These are phyloP conservation scores for Candida adriatica DNA, from an alignment of 805 yeast species.

Conservation along the genomic window DNA sequence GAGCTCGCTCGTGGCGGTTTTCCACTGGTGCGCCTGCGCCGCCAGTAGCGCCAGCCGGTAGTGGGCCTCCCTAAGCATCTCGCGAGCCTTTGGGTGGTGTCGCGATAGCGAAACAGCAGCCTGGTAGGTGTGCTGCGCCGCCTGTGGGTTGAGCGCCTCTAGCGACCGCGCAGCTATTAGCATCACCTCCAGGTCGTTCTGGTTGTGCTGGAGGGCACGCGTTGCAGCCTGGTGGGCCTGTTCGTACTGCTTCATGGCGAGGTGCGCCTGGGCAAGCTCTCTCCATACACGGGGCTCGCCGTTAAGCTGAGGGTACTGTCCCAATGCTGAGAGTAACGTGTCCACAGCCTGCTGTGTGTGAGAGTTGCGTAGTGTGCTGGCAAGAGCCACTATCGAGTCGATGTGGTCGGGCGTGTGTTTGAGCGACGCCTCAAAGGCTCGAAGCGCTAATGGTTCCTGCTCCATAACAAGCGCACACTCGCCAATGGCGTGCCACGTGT, in stretches of 20 bases:
- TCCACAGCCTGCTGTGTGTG: slow-evolving; percentile 19
- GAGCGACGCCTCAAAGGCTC: slow-evolving; percentile 19
- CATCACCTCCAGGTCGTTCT: slow-evolving; percentile 41
- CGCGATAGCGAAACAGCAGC: slow-evolving; percentile 31
- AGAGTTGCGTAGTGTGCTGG: slow-evolving; percentile 12
- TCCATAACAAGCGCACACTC: slow-evolving; percentile 19
- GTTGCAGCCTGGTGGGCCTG: slow-evolving; percentile 45
- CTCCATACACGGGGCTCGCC: slow-evolving; percentile 36
- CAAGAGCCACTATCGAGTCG: slow-evolving; percentile 14
- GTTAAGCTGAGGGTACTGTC: slow-evolving; percentile 30
- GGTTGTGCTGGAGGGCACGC: slow-evolving; percentile 32
- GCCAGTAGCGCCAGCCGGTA: slow-evolving; percentile 52
- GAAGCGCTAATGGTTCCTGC: slow-evolving; percentile 13
- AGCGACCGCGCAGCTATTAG: slow-evolving; percentile 43
- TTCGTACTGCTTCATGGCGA: slow-evolving; percentile 38
- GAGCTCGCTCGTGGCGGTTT: slow-evolving; percentile 42
- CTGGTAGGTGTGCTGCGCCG: slow-evolving; percentile 41
- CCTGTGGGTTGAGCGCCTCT: slow-evolving; percentile 33
- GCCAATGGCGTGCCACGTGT: slow-evolving; percentile 21
- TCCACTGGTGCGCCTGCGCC: slow-evolving; percentile 42
- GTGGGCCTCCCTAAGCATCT: slow-evolving; percentile 44
- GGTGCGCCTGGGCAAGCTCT: slow-evolving; percentile 47
- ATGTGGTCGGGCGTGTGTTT: slow-evolving; percentile 20
- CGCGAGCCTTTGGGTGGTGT: slow-evolving; percentile 30
- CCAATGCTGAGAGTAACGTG: slow-evolving; percentile 15